Evolutionary conservation across 768 basidiomycete species (phyloP).

Genomic region (Boletus coccyginus): DNA sequence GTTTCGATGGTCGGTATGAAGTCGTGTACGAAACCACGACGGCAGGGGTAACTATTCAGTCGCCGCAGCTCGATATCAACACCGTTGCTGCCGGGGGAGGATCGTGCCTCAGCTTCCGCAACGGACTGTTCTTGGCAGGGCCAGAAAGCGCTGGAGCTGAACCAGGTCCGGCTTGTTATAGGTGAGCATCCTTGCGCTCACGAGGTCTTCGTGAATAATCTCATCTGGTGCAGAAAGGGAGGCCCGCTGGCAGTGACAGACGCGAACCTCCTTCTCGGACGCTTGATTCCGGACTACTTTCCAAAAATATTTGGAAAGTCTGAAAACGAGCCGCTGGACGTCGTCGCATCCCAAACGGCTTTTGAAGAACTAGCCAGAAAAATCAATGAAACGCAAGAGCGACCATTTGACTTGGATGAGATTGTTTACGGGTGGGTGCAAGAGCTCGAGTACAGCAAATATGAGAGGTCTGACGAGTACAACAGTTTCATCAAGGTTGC

Average conservation of each 20-base stretch:
- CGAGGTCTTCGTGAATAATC: neutral
- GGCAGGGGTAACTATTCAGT: slow-evolving; percentile 89
- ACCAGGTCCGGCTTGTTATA: slow-evolving; percentile 90
- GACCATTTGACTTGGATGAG: slow-evolving; percentile 69
- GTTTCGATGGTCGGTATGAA: slow-evolving; percentile 89
- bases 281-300: slow-evolving; percentile 87
- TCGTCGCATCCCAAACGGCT: slow-evolving; percentile 59
- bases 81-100: slow-evolving; percentile 96
- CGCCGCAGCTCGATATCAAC: slow-evolving; percentile 92
- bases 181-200: slow-evolving; percentile 41
- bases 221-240: slow-evolving; percentile 58
- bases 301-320: slow-evolving; percentile 92
- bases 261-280: slow-evolving; percentile 86
- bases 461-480: neutral
- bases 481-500: slow-evolving; percentile 90
- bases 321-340: slow-evolving; percentile 82
- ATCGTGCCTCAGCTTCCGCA: slow-evolving; percentile 82
- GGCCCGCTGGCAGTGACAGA: slow-evolving; percentile 92
- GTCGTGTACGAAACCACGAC: slow-evolving; percentile 95
- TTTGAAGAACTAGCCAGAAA: slow-evolving; percentile 68
- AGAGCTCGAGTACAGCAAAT: neutral
- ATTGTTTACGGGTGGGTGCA: slow-evolving; percentile 77
- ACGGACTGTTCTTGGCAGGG: slow-evolving; percentile 88
- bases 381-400: slow-evolving; percentile 66
- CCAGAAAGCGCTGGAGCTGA: slow-evolving; percentile 93